Base-by-base conservation (phyloP, 129 eudicot genomes). In the Flaveria robusta region DNA sequence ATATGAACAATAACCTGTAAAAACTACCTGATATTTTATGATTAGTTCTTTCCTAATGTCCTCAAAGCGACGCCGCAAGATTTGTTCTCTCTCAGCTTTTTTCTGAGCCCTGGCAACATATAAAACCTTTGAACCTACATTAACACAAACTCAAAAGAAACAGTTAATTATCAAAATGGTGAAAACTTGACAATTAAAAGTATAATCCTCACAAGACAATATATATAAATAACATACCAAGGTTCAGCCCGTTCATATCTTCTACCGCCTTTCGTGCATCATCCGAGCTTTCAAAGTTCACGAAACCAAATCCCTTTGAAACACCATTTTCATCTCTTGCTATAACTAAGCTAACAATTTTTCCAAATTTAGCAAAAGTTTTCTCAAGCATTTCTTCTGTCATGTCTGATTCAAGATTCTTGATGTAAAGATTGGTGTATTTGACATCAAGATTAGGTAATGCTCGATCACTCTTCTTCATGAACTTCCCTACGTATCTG, bases 291-390 rank as follows among this genome's bases (percentile, higher is more conserved):
- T 89, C 96, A 83, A 84, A 94, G 72, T 87, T 91, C 77, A 94
- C 92, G 83, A 91, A 94, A 43, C 96, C 98, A 85, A 94, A 94
- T n/a, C 98, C 96, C 79, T 50, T 88, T 34, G 98, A 93, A 26
- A 66, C 77, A 12, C 90, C 96, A 74, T 84, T 89, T 5, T 85
- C 96, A 65, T 94, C 91, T 77, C 70, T 94, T 15, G 83, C 74
- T 55, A 94, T 79, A 74, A 81, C 87, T 77, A 89, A 70, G 80
- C 98, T 94, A 45, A 77, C 50, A 72, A 94, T 86, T 55, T 91
- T 91, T 41, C 98, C 98, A 81, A 83, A 94, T 20, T 80, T 77
- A 42, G 93, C 74, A 51, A 94, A 91, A 74, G 84, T 87, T 39
- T 85, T 86, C 63, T 66, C 74, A 16, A 94, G 84, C 69, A 74